phyloP scores from a whole-genome alignment of 106 monocot genomes.

The Apostasia shenzhenica region DNA sequence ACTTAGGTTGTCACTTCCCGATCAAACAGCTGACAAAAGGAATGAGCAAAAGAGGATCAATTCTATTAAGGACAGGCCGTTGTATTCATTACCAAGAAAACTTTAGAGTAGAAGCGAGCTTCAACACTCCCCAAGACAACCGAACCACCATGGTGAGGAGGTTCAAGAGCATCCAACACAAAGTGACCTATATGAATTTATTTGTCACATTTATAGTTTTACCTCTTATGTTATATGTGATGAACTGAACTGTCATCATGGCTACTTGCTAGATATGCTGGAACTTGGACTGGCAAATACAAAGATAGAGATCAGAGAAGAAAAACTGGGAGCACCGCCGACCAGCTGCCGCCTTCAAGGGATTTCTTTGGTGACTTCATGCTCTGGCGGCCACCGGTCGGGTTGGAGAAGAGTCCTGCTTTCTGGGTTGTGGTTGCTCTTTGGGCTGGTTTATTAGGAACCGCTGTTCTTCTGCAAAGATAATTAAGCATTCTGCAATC shows the following conservation, averaged over 20 bases:
- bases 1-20: not conserved
- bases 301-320: slow-evolving; percentile 52
- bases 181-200: not conserved
- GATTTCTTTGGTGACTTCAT: slow-evolving; percentile 62
- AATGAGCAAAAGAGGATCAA: not conserved
- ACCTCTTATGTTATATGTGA: not conserved
- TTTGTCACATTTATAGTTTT: too few relatives aligned
- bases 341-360: slow-evolving; percentile 39
- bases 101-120: slow-evolving; percentile 11
- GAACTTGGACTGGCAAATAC: slow-evolving; percentile 86
- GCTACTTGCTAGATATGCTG: slow-evolving; percentile 60
- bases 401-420: slow-evolving; percentile 43
- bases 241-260: not conserved
- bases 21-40: not conserved
- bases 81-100: slow-evolving; percentile 12
- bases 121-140: slow-evolving; percentile 14
- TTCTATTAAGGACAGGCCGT: not conserved
- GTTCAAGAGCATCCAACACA: slow-evolving; percentile 13
- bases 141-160: slow-evolving; percentile 16
- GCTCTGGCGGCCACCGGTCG: slow-evolving; percentile 50
- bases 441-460: slow-evolving; percentile 54
- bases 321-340: slow-evolving; percentile 20
- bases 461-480: slow-evolving; percentile 49
- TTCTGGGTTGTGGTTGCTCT: slow-evolving; percentile 62
- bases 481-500: slow-evolving; percentile 10